A percentile compares a stretch with the other conserved stretches of the same genome.
Conservation (phyloP, 108 stramenopile species). For the Discostella stelligeroides region DNA sequence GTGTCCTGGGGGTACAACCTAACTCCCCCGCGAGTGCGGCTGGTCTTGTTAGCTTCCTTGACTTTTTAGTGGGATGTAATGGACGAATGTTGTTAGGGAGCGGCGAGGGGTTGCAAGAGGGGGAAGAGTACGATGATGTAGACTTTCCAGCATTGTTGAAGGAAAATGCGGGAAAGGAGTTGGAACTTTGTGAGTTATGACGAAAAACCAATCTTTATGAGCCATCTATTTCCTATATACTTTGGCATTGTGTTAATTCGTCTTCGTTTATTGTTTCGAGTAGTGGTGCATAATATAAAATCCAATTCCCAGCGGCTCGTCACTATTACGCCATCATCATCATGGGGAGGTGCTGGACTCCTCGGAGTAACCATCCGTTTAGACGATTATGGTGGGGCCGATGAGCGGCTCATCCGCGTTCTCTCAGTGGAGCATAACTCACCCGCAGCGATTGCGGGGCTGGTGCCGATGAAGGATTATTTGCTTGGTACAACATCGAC, state of each 20-base stretch:
- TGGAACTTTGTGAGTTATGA: constrained; percentile 66
- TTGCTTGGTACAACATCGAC: constrained; percentile 74
- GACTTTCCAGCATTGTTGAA: constrained; percentile 69
- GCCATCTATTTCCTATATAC: constrained; percentile 10
- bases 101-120: constrained; percentile 72
- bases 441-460: constrained; percentile 74
- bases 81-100: constrained; percentile 73
- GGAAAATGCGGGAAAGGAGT: constrained; percentile 54
- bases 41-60: constrained; percentile 94
- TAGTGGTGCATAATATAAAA: constrained; percentile 90
- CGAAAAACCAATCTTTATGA: no score
- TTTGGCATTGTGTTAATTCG: neutral
- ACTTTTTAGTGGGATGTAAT: constrained; percentile 92
- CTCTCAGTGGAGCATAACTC: constrained; percentile 69
- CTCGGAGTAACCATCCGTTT: constrained; percentile 96
- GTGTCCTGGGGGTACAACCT: constrained; percentile 95
- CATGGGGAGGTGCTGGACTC: constrained; percentile 93
- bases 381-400: constrained; percentile 89
- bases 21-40: constrained; percentile 87
- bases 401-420: constrained; percentile 82
- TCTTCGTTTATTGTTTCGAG: neutral
- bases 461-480: constrained; percentile 67
- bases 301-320: constrained; percentile 75
- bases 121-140: constrained; percentile 83
- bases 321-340: constrained; percentile 74